A percentile compares a stretch with the other conserved stretches of the same genome.
These are phyloP conservation scores for Zoysia japonica DNA, from an alignment of 176 grass and related monocot genomes.

Conservation along the genomic window DNA sequence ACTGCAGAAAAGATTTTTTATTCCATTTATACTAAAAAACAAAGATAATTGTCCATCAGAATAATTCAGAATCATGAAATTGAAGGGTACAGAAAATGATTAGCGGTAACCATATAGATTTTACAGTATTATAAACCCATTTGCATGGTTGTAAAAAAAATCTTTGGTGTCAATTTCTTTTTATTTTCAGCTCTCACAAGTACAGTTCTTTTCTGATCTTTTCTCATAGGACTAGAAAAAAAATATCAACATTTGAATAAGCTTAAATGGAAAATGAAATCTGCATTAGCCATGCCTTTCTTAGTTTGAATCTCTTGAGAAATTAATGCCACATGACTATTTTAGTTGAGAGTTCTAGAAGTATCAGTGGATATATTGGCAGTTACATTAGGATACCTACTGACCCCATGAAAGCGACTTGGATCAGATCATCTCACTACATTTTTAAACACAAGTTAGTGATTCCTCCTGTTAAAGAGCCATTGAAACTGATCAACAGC, in stretches of 20 bases:
- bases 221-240: not conserved
- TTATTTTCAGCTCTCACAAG: not conserved
- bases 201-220: not conserved
- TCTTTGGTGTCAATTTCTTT: not conserved
- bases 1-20: no score
- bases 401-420: not conserved
- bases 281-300: not conserved
- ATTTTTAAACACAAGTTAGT: slow-evolving; percentile 39
- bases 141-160: not conserved
- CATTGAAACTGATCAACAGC: slow-evolving; percentile 73
- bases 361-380: slow-evolving; percentile 3
- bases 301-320: not conserved
- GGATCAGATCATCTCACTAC: not conserved
- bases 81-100: not conserved
- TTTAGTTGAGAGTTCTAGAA: not conserved
- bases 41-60: no score
- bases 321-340: not conserved
- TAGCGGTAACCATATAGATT: not conserved
- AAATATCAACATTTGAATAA: not conserved
- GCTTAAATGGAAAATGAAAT: not conserved
- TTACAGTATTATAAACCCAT: not conserved
- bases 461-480: slow-evolving; percentile 60
- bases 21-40: no score
- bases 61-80: no score
- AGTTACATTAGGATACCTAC: not conserved